phyloP scores from a whole-genome alignment of 2,329 filamentous ascomycete genomes.

The Neofusicoccum umdonicola region DNA sequence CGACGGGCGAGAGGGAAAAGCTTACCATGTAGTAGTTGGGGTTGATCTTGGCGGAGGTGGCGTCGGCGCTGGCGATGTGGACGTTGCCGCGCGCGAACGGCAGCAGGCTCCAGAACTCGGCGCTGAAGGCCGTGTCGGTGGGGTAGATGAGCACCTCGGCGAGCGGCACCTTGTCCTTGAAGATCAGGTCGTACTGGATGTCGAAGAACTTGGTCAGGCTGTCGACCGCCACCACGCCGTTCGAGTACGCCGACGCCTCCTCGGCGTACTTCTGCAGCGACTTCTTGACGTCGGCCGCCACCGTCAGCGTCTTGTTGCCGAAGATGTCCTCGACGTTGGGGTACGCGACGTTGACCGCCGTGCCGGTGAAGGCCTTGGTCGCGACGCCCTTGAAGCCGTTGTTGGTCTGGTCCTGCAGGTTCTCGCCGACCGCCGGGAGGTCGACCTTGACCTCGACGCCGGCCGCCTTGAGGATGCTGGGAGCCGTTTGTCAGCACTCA shows the following conservation, averaged over 20 bases:
- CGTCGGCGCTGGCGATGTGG: conserved; percentile 28
- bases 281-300: conserved; percentile 23
- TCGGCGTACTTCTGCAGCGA: background rate
- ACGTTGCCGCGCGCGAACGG: conserved; percentile 37
- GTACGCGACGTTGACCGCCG: conserved; percentile 37
- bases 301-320: conserved; percentile 23
- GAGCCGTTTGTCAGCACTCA: background rate
- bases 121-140: conserved; percentile 28
- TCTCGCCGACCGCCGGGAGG: conserved; percentile 18
- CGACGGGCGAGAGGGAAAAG: conserved; percentile 26
- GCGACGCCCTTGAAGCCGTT: conserved; percentile 26
- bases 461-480: background rate
- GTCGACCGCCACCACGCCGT: background rate
- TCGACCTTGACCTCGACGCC: conserved; percentile 18
- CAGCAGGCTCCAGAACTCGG: conserved; percentile 40
- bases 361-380: conserved; percentile 37
- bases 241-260: background rate
- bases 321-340: conserved; percentile 37
- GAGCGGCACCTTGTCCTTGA: conserved; percentile 33
- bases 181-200: conserved; percentile 25
- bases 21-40: conserved; percentile 40
- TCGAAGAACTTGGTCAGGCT: conserved; percentile 20
- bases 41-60: conserved; percentile 35
- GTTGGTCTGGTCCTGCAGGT: conserved; percentile 35
- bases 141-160: conserved; percentile 48